These are phyloP conservation scores for Suhomyces chickasaworum DNA, from an alignment of 1,139 yeast genomes.

Conservation along the genomic window DNA sequence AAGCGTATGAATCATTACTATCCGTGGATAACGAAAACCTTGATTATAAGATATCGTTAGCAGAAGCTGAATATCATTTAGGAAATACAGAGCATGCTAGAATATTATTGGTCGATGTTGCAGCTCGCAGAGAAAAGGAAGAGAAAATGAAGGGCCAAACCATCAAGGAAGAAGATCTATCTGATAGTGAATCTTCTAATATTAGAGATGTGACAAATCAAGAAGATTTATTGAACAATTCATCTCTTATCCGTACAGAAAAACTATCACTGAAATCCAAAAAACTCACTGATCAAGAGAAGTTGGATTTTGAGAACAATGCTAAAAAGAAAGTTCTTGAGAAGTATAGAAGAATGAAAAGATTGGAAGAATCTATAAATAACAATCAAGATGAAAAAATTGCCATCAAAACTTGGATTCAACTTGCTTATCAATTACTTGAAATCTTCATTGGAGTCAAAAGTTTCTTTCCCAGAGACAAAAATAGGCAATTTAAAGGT, in stretches of 20 bases:
- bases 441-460: constrained; percentile 79
- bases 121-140: constrained; percentile 23
- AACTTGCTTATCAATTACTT: constrained; percentile 77
- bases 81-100: constrained; percentile 68
- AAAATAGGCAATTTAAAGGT: constrained; percentile 68
- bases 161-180: constrained; percentile 15
- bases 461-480: constrained; percentile 76
- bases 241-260: constrained; percentile 31
- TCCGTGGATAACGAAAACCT: constrained; percentile 62
- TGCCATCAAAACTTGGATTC: constrained; percentile 80
- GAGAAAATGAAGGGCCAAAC: constrained; percentile 17
- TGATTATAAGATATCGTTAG: constrained; percentile 75
- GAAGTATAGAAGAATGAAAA: constrained; percentile 61
- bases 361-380: constrained; percentile 57
- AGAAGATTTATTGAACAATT: constrained; percentile 11
- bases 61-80: constrained; percentile 77
- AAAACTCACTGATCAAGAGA: constrained; percentile 57
- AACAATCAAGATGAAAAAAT: constrained; percentile 49
- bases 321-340: constrained; percentile 65
- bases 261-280: constrained; percentile 22
- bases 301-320: constrained; percentile 56
- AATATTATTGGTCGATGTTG: constrained; percentile 56
- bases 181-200: constrained; percentile 9
- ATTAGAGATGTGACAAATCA: constrained; percentile 5
- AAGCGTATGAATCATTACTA: constrained; percentile 60